Conservation (phyloP, 306 rosid genomes). For the Pachyrhizus erosus region DNA sequence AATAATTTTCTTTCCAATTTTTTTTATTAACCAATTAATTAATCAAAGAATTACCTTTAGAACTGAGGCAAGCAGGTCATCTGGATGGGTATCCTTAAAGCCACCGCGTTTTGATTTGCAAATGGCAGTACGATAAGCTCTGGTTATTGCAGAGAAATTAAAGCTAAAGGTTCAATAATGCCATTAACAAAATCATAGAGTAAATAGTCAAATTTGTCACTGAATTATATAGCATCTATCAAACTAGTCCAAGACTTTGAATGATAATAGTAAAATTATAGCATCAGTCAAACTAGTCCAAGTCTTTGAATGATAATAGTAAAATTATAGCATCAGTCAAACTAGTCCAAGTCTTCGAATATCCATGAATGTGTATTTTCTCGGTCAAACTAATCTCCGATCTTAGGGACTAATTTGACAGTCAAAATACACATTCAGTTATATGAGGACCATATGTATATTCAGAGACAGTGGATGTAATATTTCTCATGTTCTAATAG, state of each 20-base stretch:
- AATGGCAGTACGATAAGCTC: conserved; percentile 87
- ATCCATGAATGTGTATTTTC: not conserved
- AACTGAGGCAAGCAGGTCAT: conserved; percentile 88
- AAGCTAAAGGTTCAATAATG: not conserved
- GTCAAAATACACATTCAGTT: not conserved
- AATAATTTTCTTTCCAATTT: not conserved
- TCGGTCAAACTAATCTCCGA: not conserved
- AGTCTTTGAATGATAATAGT: not conserved
- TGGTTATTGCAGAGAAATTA: conserved; percentile 35
- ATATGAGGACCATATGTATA: not conserved
- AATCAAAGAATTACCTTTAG: conserved; percentile 63
- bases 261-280: not conserved
- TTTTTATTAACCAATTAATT: not conserved
- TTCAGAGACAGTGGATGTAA: not conserved
- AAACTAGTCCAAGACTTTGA: not conserved
- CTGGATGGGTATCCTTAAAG: conserved; percentile 88
- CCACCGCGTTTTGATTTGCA: conserved; percentile 90
- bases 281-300: not conserved
- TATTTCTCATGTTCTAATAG: not conserved
- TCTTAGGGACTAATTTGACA: not conserved
- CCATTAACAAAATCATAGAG: conserved; percentile 14
- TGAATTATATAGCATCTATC: not conserved
- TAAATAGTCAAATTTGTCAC: not conserved
- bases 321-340: not conserved
- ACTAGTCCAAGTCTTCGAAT: not conserved